Evolutionary conservation across 1,284 basidiomycete species (phyloP), one percentile per base, ranked within the genome.

Genomic region (Malassezia sympodialis): DNA sequence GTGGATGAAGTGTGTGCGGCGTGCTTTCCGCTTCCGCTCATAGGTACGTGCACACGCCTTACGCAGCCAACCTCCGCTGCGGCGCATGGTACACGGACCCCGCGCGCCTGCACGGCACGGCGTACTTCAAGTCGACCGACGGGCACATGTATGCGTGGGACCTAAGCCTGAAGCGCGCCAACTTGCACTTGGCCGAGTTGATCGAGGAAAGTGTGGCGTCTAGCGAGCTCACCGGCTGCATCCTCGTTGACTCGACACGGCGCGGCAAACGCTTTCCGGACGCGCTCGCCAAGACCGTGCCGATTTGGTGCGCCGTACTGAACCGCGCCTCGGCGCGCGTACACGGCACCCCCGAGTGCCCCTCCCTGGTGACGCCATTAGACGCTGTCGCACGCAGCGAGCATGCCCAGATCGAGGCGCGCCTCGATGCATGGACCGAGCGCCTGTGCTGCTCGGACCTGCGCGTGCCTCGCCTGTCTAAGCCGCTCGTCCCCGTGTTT

Each of bases 121-220:
- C 85, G 12, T 96, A 98, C 78, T 96, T 96, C 81, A 98, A 98
- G 76, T 93, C 90, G 0, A 96, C 91, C 0, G 93, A 98, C 67
- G 93, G 93, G 0, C 93, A 96, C 68, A 85, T 82, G 60, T 81
- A 82, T 49, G 75, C 77, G 49, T 67, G 77, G 62, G 44, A 44
- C 12, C 64, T 61, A 56, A 62, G 61, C 30, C 35, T 70, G 21
- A 68, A 69, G 58, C 66, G 93, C 14, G 83, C 88, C 0, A 96
- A 96, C 71, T 77, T 96, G 14, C 84, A 88, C 51, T 76, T 96
- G 0, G 76, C 96, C 1, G 77, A 81, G 0, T 61, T 83, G 28
- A 80, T 87, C 17, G 73, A 78, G 11, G 60, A 80, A 14, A 76
- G 79, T n/a, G 87, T 12, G 1, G 10, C 27, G 30, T 30, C 32